These are phyloP conservation scores for Gastrolobium bilobum DNA, from an alignment of 306 rosid species.

Conservation along the genomic window DNA sequence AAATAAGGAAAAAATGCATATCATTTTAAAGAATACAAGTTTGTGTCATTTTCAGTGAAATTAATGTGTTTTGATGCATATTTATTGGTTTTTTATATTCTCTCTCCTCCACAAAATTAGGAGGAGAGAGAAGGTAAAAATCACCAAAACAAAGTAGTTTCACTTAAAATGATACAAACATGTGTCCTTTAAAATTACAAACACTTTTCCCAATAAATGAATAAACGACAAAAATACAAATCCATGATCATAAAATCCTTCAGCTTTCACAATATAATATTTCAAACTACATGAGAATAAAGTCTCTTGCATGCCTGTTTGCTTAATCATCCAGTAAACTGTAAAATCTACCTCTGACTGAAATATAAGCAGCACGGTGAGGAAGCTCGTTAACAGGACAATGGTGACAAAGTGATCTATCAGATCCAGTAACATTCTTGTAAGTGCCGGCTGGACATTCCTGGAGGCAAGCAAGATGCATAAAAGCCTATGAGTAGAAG, in stretches of 20 bases:
- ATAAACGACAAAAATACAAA: background rate
- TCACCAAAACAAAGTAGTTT: no score
- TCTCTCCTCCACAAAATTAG: no score
- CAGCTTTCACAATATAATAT: constrained; percentile 30
- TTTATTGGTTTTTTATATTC: no score
- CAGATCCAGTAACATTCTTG: constrained; percentile 91
- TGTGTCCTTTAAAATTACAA: no score
- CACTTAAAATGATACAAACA: no score
- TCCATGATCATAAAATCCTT: constrained; percentile 16
- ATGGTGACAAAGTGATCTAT: constrained; percentile 72
- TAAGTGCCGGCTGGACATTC: constrained; percentile 96
- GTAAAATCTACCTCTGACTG: constrained; percentile 81
- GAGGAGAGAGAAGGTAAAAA: no score
- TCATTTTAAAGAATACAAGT: no score
- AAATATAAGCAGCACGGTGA: constrained; percentile 75
- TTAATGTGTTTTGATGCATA: no score
- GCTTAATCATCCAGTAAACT: constrained; percentile 37
- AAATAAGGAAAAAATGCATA: no score
- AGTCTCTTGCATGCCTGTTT: constrained; percentile 20
- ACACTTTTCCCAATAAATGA: background rate
- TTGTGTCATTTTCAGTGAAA: no score
- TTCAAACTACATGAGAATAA: constrained; percentile 5
- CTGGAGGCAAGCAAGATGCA: constrained; percentile 59
- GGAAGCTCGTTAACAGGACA: constrained; percentile 91
- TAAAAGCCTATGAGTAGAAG: constrained; percentile 32